Base-by-base conservation (phyloP, 2,329 filamentous ascomycete species). In the Fusarium luffae region DNA sequence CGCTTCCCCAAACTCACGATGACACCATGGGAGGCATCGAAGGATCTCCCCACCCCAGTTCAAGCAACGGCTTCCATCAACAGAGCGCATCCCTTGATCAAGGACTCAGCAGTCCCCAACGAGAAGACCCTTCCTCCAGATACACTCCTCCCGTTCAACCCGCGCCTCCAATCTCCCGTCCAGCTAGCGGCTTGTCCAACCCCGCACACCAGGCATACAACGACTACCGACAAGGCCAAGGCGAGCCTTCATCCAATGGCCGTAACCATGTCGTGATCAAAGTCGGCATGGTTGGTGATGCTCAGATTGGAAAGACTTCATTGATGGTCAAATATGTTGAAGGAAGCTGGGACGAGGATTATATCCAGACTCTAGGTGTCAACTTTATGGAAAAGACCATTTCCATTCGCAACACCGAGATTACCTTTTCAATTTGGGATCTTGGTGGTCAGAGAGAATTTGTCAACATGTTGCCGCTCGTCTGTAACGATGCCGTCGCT, bases 371-470 rank as follows among this genome's bases (percentile, higher is more conserved):
- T 23, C 84, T 99, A 46, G 96, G 96, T 73, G 96, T 99, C 82
- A 99, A 99, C 82, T 99, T 99, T 82, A 99, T 99, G 96, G 96
- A 99, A 81, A 99, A 99, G 87, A 99, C 96, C 37, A 99, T 99
- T 78, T 97, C 93, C 68, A 99, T 99, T 81, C 92, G 96, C 68
- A 99, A 99, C 82, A 99, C 96, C 18, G 96, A 99, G 82, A 99
- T 99, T 80, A 99, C 96, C 44, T 99, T 99, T 83, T 97, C 94
- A 66, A 99, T 99, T 78, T 99, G 96, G 96, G 96, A 99, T 85
- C 83, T 99, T 58, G 96, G 96, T 75, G 96, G 96, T 71, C 96
- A 99, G 84, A 91, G 96, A 77, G 96, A 99, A 82, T 99, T 99
- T 77, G 96, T 99, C 82, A 99, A 99, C 85, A 99, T 99, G 96